Evolutionary conservation across 768 basidiomycete species (phyloP).

Genomic region (Clathrus columnatus): DNA sequence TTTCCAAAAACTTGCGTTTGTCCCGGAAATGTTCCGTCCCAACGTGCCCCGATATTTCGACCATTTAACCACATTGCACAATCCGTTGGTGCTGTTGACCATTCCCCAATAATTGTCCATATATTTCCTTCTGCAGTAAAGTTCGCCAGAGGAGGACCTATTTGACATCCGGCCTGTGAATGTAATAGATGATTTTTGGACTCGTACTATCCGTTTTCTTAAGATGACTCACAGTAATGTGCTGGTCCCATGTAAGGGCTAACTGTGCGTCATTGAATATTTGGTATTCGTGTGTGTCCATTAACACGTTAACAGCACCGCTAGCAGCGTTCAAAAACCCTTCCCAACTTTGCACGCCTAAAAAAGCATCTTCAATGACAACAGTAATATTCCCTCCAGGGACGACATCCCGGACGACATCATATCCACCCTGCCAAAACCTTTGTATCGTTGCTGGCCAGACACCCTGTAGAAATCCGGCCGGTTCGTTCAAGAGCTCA

Average conservation of each 20-base stretch:
- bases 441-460: constrained; percentile 38
- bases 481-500: constrained; percentile 65
- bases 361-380: constrained; percentile 68
- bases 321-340: constrained; percentile 46
- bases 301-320: constrained; percentile 44
- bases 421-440: constrained; percentile 56
- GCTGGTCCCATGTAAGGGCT: constrained; percentile 43
- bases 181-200: constrained; percentile 14
- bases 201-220: neutral
- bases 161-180: constrained; percentile 45
- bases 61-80: constrained; percentile 79
- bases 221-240: constrained; percentile 37
- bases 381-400: constrained; percentile 39
- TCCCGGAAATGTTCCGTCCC: constrained; percentile 49
- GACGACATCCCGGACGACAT: constrained; percentile 41
- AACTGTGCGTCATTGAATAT: constrained; percentile 57
- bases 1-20: constrained; percentile 42
- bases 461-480: constrained; percentile 37
- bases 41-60: constrained; percentile 57
- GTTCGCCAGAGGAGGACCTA: constrained; percentile 33
- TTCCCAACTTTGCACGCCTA: constrained; percentile 55
- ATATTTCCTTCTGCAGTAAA: constrained; percentile 44
- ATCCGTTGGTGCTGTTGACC: constrained; percentile 65
- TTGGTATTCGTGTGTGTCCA: constrained; percentile 73
- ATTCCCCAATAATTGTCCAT: constrained; percentile 76